Evolutionary conservation across 179 eudicot species (phyloP).

Genomic region (Sideroxylon spinosum): DNA sequence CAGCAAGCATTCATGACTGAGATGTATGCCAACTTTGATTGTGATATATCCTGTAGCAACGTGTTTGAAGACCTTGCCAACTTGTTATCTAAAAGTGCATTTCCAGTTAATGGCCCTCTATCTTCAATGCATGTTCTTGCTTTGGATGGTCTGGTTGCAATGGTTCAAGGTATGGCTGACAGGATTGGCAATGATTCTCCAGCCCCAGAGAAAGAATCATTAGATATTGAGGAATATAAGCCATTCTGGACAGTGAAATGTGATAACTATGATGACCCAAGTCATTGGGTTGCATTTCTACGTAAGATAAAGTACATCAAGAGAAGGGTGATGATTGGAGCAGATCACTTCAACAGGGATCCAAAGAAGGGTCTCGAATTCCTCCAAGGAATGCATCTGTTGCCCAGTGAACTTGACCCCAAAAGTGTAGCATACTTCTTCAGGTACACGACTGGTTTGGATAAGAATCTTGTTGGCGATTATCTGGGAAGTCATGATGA

Average conservation of each 20-base stretch:
- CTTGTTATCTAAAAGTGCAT: constrained; percentile 69
- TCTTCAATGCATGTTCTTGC: constrained; percentile 74
- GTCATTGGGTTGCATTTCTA: constrained; percentile 67
- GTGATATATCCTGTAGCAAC: constrained; percentile 64
- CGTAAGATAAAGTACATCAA: constrained; percentile 56
- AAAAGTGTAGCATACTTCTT: constrained; percentile 71
- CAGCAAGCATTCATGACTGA: constrained; percentile 64
- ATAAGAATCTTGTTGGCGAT: constrained; percentile 70
- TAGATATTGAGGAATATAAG: constrained; percentile 47
- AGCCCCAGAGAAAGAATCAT: constrained; percentile 45
- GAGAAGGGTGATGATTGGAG: constrained; percentile 70
- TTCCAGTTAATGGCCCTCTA: constrained; percentile 65
- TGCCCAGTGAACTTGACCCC: constrained; percentile 67
- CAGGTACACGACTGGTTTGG: constrained; percentile 64
- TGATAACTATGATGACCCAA: constrained; percentile 51
- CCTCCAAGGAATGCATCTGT: constrained; percentile 58
- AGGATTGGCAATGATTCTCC: constrained; percentile 50
- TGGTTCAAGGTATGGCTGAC: constrained; percentile 69
- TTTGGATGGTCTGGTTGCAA: constrained; percentile 66
- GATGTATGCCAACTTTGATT: constrained; percentile 73
- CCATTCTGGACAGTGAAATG: constrained; percentile 69
- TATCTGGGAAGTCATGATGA: constrained; percentile 71
- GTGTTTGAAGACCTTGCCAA: constrained; percentile 70
- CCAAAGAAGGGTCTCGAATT: constrained; percentile 70
- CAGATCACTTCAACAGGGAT: constrained; percentile 67